Evolutionary conservation across 345 rosid species (phyloP), one percentile per base, ranked within the genome.

Genomic region (Xanthoceras sorbifolium): DNA sequence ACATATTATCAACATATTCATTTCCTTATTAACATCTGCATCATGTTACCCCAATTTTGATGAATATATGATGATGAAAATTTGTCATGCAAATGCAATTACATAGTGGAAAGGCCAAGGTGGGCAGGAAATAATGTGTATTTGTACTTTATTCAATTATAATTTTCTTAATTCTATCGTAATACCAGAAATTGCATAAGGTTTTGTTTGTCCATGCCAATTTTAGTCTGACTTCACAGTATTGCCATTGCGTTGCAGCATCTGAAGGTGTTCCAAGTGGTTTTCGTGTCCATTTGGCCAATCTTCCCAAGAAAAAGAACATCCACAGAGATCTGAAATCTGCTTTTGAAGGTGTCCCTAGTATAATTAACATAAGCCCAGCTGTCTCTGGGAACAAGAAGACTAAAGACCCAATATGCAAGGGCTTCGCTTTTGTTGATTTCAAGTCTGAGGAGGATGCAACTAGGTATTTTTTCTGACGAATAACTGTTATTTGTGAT

Each of bases 271-370:
- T 77, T 78, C 83, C 86, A 23, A 81, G 73, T 73, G 88, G 93
- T 42, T 68, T 87, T 38, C 88, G 89, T 71, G 96, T 95, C 38
- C 88, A 84, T 48, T 79, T 93, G 60, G 31, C 62, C 17, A 89
- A 91, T 84, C 93, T 95, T 71, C 99, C 99, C 1, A 95, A 87
- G 97, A 95, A 95, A 84, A 95, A 86, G 93, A 95, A 93, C 61
- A 79, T 95, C 73, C 90, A 88, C 29, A 87, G 97, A 78, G 98
- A 95, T 89, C 86, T 95, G 66, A 84, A 87, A 79, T 77, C 69
- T 72, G 93, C 96, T 64, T 95, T 91, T 70, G 76, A 87, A 79
- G 96, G 82, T 40, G 87, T 89, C 29, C 80, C 81, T 71, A 97
- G 99, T 23, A 64, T 95, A 42, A 65, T 83, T 76, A 79, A 76